Evolutionary conservation across 139 green algal genomes (phyloP).

Genomic region (Chlorella ohadii): DNA sequence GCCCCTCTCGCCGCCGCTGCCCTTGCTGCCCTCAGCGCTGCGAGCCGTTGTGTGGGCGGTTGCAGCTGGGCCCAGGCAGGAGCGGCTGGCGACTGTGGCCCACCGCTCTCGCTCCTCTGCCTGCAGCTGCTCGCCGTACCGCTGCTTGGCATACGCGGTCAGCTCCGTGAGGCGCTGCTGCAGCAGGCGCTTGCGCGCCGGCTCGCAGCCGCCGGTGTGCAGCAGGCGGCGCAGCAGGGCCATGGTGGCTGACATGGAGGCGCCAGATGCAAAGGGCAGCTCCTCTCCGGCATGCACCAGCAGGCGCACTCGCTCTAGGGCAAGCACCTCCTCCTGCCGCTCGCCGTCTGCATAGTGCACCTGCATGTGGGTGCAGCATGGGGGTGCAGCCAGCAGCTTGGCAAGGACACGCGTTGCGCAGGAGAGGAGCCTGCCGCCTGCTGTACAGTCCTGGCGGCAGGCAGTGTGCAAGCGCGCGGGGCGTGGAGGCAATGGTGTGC

Average conservation of each 20-base stretch:
- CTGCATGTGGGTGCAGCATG: slow-evolving; percentile 10
- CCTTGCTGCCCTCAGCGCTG: no score
- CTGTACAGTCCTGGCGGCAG: background rate
- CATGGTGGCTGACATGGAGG: slow-evolving; percentile 2
- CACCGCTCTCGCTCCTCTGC: no score
- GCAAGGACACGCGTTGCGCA: background rate
- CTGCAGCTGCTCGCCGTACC: no score
- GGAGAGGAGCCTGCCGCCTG: background rate
- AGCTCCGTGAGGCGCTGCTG: no score
- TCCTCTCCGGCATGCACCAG: slow-evolving; percentile 50
- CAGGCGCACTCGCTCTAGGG: slow-evolving; percentile 64
- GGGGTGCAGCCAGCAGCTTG: background rate
- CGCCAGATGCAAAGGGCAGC: slow-evolving; percentile 29
- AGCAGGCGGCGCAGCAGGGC: background rate
- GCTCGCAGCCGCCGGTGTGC: no score
- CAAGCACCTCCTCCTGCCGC: slow-evolving; percentile 53
- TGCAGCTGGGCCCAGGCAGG: no score
- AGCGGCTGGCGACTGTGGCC: no score
- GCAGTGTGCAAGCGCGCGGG: background rate
- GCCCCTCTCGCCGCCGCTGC: no score
- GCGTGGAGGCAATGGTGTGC: background rate
- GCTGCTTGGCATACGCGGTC: no score
- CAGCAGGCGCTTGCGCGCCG: no score
- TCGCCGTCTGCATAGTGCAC: slow-evolving; percentile 70
- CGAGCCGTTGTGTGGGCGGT: no score